Conservation (phyloP, 768 basidiomycete species). For the Suillus clintonianus region DNA sequence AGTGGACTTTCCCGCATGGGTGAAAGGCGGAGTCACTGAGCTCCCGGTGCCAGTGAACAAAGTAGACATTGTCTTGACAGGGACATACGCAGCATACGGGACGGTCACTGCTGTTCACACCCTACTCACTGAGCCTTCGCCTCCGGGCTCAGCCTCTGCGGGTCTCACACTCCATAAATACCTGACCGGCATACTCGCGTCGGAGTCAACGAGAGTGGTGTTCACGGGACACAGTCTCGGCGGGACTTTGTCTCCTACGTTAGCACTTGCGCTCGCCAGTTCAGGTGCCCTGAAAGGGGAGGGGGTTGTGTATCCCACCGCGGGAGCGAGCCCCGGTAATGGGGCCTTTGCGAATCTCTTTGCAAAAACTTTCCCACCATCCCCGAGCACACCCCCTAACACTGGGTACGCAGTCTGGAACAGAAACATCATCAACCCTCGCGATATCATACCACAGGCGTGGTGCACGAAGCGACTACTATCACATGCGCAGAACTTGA, state of each 20-base stretch:
- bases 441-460: constrained; percentile 15
- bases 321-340: constrained; percentile 16
- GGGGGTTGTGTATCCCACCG: constrained; percentile 10
- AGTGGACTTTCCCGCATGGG: constrained; percentile 12
- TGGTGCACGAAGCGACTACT: background rate
- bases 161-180: constrained; percentile 12
- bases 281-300: background rate
- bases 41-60: background rate
- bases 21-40: constrained; percentile 2
- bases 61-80: background rate
- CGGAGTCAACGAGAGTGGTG: background rate
- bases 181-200: background rate
- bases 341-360: constrained; percentile 9
- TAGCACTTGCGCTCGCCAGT: constrained; percentile 12
- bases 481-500: constrained; percentile 12
- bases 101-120: background rate
- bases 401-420: constrained; percentile 15
- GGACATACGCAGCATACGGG: constrained; percentile 5
- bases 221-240: constrained; percentile 15
- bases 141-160: background rate
- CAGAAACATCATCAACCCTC: constrained; percentile 17
- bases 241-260: constrained; percentile 10
- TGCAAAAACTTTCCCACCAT: background rate
- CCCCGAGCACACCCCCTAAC: background rate
- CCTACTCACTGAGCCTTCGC: constrained; percentile 5